Percentiles rank a stretch among this genome's conserved stretches.
phyloP scores from a whole-genome alignment of 2,329 filamentous ascomycete genomes.

The Fusarium concolor region DNA sequence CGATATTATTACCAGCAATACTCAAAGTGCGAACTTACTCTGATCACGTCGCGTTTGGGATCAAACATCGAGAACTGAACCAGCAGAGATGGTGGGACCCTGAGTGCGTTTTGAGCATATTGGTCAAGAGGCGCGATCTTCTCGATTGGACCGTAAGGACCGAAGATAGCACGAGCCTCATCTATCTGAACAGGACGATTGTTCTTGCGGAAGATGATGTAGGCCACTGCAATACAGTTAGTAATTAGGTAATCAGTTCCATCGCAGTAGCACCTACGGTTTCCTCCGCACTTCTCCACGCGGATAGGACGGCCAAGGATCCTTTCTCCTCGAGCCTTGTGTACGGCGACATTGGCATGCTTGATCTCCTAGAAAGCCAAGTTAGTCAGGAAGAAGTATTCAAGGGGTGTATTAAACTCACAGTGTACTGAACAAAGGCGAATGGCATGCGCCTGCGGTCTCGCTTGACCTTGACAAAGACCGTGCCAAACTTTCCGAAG shows the following conservation, averaged over 20 bases:
- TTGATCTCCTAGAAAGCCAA: slow-evolving; percentile 54
- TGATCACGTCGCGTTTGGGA: slow-evolving; percentile 60
- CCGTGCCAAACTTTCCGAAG: slow-evolving; percentile 66
- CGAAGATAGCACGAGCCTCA: slow-evolving; percentile 59
- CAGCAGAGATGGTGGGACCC: slow-evolving; percentile 55
- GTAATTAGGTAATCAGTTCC: slow-evolving; percentile 10
- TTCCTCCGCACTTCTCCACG: slow-evolving; percentile 69
- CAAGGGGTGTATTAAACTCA: slow-evolving; percentile 50
- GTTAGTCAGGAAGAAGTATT: slow-evolving; percentile 39
- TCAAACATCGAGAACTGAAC: slow-evolving; percentile 66
- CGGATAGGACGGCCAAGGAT: slow-evolving; percentile 69
- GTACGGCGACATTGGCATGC: slow-evolving; percentile 62
- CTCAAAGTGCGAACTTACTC: slow-evolving; percentile 53
- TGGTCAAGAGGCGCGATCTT: slow-evolving; percentile 53
- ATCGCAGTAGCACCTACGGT: slow-evolving; percentile 58
- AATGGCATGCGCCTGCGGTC: slow-evolving; percentile 70
- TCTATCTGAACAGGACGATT: slow-evolving; percentile 53
- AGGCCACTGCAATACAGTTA: slow-evolving; percentile 57
- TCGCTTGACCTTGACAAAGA: slow-evolving; percentile 73
- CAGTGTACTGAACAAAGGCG: slow-evolving; percentile 72
- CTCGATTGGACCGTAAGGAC: slow-evolving; percentile 58
- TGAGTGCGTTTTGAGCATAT: slow-evolving; percentile 50
- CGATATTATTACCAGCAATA: background rate
- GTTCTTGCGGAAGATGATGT: slow-evolving; percentile 57
- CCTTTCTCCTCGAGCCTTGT: slow-evolving; percentile 58